phyloP scores from a whole-genome alignment of 179 eudicot genomes.

The Carnegiea gigantea region DNA sequence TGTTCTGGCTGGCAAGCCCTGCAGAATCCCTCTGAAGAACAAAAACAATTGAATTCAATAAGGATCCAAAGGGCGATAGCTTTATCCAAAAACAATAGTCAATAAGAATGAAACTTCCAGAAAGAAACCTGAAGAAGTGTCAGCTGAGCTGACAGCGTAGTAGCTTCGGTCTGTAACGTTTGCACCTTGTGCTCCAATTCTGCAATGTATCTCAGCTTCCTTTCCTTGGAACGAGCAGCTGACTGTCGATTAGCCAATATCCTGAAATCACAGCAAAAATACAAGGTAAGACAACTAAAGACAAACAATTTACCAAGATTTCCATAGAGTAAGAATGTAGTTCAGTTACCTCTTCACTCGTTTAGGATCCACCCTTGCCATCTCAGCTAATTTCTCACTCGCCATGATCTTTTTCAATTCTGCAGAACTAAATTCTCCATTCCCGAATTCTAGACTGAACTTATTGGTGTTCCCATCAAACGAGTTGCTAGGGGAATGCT shows the following conservation, averaged over 20 bases:
- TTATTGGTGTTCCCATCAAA: constrained; percentile 34
- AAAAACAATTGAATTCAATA: neutral
- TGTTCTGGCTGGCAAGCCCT: constrained; percentile 45
- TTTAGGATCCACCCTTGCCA: constrained; percentile 45
- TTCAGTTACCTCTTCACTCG: constrained; percentile 41
- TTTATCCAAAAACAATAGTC: neutral
- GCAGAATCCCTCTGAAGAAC: constrained; percentile 49
- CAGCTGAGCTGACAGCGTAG: constrained; percentile 40
- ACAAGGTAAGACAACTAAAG: neutral
- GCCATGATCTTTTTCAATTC: constrained; percentile 50
- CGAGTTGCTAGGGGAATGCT: constrained; percentile 35
- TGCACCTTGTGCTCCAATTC: constrained; percentile 53
- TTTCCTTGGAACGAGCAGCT: constrained; percentile 55
- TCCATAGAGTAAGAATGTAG: no score
- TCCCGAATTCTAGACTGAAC: constrained; percentile 44
- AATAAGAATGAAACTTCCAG: neutral
- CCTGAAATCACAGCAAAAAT: constrained; percentile 25
- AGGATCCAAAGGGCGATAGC: neutral
- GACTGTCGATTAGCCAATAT: constrained; percentile 61
- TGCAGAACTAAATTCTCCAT: constrained; percentile 36
- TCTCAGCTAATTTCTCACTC: constrained; percentile 44
- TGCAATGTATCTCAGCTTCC: constrained; percentile 42
- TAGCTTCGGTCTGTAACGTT: constrained; percentile 40
- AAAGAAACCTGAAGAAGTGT: constrained; percentile 38
- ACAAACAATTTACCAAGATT: neutral